Evolutionary conservation across 768 basidiomycete genomes (phyloP), one percentile per base, ranked within the genome.

Genomic region (Tephrocybe rancida): DNA sequence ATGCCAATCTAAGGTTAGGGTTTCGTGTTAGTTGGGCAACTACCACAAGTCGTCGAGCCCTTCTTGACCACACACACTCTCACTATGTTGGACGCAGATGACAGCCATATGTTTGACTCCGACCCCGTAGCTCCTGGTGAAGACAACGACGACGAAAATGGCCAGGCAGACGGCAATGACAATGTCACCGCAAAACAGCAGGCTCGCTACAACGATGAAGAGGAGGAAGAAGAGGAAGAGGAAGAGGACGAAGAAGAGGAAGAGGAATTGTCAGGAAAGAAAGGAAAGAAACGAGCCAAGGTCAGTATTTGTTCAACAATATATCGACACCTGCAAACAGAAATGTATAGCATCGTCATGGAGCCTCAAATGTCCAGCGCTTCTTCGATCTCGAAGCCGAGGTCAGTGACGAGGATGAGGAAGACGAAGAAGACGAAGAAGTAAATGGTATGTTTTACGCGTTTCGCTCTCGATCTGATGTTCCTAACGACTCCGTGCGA

Each of bases 321-420:
- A 25, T 52, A 27, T 30, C 3, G 44, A 39, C 49, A 51, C 16
- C 56, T 56, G 34, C 50, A 19, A 51, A 57, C 47, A 38, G 26
- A 44, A 49, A 24, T 19, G 38, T 30, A 44, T 55, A 86, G 84
- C 85, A 81, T 55, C 82, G 85, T 55, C 87, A 88, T 68, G 87
- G 82, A 70, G n/a, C n/a, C n/a, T 82, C 83, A 45, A 72, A 73
- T 49, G 80, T 83, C 22, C 90, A 84, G 67, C 86, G 87, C 59
- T 99, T 95, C 86, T 77, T 98, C 61, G 97, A 98, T 83, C 81
- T 95, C 52, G 93, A 96, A 73, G 95, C 94, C 50, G 93, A 94
- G 67, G 95, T 96, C 18, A 94, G 94, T 61, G 95, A 97, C 26
- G 97, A 98, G 18, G 97, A 98, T 3, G 96, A 97, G 30, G 97